Percentiles rank a stretch among this genome's conserved stretches.
These are phyloP conservation scores for Vicia faba DNA, from an alignment of 306 rosid genomes.

Conservation along the genomic window DNA sequence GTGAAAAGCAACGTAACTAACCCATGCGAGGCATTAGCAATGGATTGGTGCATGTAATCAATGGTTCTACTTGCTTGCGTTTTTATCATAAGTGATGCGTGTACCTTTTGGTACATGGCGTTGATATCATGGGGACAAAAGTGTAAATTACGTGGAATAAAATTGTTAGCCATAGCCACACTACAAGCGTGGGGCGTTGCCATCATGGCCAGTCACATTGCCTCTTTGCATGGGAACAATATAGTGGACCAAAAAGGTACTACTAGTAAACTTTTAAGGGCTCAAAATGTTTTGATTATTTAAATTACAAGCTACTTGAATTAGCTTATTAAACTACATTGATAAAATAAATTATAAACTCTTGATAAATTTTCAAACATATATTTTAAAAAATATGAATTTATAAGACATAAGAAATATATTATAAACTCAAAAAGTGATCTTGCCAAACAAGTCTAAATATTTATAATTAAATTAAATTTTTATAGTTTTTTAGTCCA, in stretches of 20 bases:
- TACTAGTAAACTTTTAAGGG: conserved; percentile 13
- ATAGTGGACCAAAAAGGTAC: conserved; percentile 8
- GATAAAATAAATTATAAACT: too few species aligned
- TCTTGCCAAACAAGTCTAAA: too few species aligned
- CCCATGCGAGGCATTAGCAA: conserved; percentile 35
- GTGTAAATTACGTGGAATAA: conserved; percentile 35
- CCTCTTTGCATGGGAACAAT: conserved; percentile 46
- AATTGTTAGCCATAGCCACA: conserved; percentile 30
- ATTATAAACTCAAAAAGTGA: too few species aligned
- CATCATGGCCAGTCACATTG: conserved; percentile 61
- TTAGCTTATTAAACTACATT: too few species aligned
- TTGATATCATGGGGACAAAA: conserved; percentile 49
- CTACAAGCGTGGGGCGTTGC: conserved; percentile 57
- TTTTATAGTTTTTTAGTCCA: too few species aligned
- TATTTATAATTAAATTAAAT: too few species aligned
- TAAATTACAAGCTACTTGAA: too few species aligned
- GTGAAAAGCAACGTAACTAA: conserved; percentile 47
- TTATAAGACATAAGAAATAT: too few species aligned
- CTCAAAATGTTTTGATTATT: conserved; percentile 3
- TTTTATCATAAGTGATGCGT: conserved; percentile 43
- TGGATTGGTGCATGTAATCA: conserved; percentile 52
- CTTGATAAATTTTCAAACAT: too few species aligned
- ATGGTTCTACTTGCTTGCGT: conserved; percentile 45
- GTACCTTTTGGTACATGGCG: conserved; percentile 51
- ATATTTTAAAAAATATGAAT: too few species aligned